Conservation (phyloP, 768 basidiomycete genomes). For the Lentinula raphanica region DNA sequence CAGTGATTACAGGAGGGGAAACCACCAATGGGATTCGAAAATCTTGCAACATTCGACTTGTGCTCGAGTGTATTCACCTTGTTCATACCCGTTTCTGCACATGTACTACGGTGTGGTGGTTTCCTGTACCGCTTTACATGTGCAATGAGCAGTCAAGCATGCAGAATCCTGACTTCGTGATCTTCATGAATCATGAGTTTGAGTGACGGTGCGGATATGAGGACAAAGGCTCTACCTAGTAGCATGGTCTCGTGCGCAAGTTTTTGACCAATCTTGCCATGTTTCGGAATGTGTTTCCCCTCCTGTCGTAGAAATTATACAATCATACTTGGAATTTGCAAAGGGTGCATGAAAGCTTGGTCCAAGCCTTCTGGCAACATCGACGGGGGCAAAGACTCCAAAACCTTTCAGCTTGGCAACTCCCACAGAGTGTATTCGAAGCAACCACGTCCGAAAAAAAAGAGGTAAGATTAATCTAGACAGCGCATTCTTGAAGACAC, state of each 20-base stretch:
- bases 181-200: not conserved
- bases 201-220: not conserved
- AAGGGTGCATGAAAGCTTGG: not conserved
- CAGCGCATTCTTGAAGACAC: constrained; percentile 41
- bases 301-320: too few relatives aligned
- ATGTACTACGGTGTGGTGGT: not conserved
- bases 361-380: not conserved
- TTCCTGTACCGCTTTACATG: not conserved
- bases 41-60: not conserved
- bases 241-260: not conserved
- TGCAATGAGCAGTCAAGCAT: not conserved
- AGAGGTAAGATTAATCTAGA: constrained; percentile 49
- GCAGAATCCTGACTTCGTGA: not conserved
- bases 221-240: not conserved
- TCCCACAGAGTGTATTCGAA: constrained; percentile 41
- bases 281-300: not conserved
- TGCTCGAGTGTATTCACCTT: not conserved
- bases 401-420: constrained; percentile 11
- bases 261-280: not conserved
- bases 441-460: constrained; percentile 43
- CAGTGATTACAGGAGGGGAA: not conserved
- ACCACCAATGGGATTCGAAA: not conserved
- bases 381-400: not conserved
- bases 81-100: not conserved
- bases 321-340: too few relatives aligned